A percentile compares a stretch with the other conserved stretches of the same genome.
Conservation (phyloP, 1,284 basidiomycete genomes). For the Malassezia arunalokei region DNA sequence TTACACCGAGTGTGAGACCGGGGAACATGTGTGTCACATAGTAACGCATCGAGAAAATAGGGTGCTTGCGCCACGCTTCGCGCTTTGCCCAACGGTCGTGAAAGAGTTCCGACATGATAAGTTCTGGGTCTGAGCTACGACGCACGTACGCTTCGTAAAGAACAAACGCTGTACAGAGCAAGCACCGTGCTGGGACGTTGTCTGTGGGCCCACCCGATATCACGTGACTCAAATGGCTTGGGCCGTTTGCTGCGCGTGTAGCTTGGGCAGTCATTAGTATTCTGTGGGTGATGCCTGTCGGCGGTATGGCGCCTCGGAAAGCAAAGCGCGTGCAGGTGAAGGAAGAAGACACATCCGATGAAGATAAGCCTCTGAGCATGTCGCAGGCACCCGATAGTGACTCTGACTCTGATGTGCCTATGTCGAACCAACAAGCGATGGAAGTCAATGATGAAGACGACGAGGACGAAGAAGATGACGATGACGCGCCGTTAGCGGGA, state of each 20-base stretch:
- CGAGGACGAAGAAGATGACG: constrained; percentile 14
- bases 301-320: too few relatives aligned
- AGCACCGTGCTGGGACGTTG: too few relatives aligned
- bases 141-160: too few relatives aligned
- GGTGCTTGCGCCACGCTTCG: constrained; percentile 46
- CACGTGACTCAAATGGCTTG: too few relatives aligned
- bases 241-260: too few relatives aligned
- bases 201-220: too few relatives aligned
- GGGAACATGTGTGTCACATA: constrained; percentile 40
- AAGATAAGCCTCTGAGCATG: constrained; percentile 46
- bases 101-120: constrained; percentile 30
- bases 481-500: constrained; percentile 14
- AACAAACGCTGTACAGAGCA: too few relatives aligned
- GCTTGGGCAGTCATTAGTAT: too few relatives aligned
- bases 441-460: constrained; percentile 18
- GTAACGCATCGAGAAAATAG: constrained; percentile 41
- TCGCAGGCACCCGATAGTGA: constrained; percentile 21
- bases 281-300: too few relatives aligned
- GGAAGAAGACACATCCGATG: constrained; percentile 18
- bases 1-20: constrained; percentile 36
- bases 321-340: constrained; percentile 10
- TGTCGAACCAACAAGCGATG: constrained; percentile 14
- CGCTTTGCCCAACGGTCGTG: constrained; percentile 44
- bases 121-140: too few relatives aligned
- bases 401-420: constrained; percentile 25